These are phyloP conservation scores for Thelonectria olida DNA, from an alignment of 2,329 filamentous ascomycete genomes.

Conservation along the genomic window DNA sequence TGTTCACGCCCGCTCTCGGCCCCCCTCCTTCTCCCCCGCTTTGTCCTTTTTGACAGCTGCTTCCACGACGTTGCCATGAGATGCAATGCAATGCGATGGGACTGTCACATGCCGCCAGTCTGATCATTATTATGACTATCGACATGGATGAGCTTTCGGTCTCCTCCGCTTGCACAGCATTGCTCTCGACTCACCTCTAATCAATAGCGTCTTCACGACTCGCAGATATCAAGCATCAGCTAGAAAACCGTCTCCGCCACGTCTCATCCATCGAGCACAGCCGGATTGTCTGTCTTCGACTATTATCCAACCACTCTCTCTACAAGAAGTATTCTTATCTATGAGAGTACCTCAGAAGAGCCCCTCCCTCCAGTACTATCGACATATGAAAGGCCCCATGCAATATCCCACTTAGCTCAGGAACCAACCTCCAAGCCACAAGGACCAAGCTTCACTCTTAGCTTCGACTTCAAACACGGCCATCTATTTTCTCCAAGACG, in stretches of 20 bases:
- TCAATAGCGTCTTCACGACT: neutral
- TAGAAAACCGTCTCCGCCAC: neutral
- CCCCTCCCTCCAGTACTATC: too few relatives aligned
- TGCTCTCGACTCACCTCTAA: neutral
- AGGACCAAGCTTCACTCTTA: slow-evolving; percentile 9
- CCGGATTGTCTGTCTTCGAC: too few relatives aligned
- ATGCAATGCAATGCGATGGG: neutral
- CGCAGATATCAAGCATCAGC: neutral
- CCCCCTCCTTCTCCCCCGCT: slow-evolving; percentile 2
- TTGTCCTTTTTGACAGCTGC: slow-evolving; percentile 1
- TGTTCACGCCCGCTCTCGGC: slow-evolving; percentile 14
- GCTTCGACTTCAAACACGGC: slow-evolving; percentile 5
- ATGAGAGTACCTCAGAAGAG: too few relatives aligned
- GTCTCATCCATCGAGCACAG: neutral
- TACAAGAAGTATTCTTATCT: neutral
- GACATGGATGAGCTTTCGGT: neutral
- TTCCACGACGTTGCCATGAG: neutral
- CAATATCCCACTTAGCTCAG: slow-evolving; percentile 5
- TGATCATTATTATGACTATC: neutral
- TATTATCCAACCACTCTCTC: too few relatives aligned
- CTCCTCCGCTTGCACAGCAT: neutral
- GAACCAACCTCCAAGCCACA: slow-evolving; percentile 16
- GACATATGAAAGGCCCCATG: too few relatives aligned
- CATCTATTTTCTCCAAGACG: neutral
- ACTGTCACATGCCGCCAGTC: neutral